A percentile compares a stretch with the other conserved stretches of the same genome.
phyloP scores from a whole-genome alignment of 192 early-diverging fungal genomes.

The Linderina pennispora region DNA sequence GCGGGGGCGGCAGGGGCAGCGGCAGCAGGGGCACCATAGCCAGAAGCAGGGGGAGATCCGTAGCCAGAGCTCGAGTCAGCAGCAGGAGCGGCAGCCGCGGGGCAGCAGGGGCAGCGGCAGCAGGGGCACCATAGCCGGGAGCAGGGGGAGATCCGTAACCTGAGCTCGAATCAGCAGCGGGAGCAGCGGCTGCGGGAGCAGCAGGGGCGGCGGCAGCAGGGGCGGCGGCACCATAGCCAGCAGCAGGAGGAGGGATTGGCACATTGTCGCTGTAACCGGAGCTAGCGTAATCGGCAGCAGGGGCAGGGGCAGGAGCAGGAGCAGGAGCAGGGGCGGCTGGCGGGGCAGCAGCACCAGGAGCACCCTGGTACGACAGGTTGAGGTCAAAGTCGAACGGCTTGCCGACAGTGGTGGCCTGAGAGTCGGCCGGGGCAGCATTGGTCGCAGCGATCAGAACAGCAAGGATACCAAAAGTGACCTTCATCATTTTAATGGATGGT shows the following conservation, averaged over 20 bases:
- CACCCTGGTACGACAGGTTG: slow-evolving; percentile 16
- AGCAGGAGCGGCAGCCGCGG: slow-evolving; percentile 3
- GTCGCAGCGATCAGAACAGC: slow-evolving; percentile 27
- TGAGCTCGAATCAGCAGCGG: background rate
- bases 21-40: background rate
- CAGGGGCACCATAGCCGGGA: slow-evolving; percentile 1
- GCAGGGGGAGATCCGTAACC: slow-evolving; percentile 2
- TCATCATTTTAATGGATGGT: slow-evolving; percentile 30
- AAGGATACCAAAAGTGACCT: slow-evolving; percentile 39
- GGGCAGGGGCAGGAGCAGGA: background rate
- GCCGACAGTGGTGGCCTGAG: slow-evolving; percentile 7
- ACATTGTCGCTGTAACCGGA: slow-evolving; percentile 4
- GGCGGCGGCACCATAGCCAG: slow-evolving; percentile 2
- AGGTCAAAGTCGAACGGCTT: slow-evolving; percentile 6
- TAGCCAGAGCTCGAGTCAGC: slow-evolving; percentile 2
- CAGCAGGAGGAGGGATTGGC: background rate
- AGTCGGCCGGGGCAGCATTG: slow-evolving; percentile 35
- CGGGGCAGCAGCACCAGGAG: slow-evolving; percentile 10
- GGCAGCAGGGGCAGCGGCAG: slow-evolving; percentile 7
- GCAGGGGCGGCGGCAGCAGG: slow-evolving; percentile 5
- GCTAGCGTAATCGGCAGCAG: slow-evolving; percentile 11
- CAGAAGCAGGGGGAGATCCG: slow-evolving; percentile 6
- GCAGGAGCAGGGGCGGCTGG: slow-evolving; percentile 3
- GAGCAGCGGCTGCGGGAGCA: background rate
- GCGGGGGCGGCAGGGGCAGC: slow-evolving; percentile 7